A percentile compares a stretch with the other conserved stretches of the same genome.
Evolutionary conservation across 495 filamentous ascomycete genomes (phyloP).

Genomic region (Hypomontagnella submonticulosa): DNA sequence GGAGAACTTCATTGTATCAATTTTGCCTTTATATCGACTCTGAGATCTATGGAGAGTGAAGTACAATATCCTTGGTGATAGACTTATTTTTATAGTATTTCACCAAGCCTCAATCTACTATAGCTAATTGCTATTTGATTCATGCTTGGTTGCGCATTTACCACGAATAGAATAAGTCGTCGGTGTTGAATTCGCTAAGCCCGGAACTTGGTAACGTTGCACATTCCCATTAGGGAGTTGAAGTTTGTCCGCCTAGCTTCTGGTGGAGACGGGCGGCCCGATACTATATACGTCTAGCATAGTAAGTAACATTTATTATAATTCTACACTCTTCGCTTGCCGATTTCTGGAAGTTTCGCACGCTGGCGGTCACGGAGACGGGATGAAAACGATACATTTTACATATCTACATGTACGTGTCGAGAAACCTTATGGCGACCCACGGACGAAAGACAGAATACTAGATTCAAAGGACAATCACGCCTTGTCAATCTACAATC

Average conservation of each 20-base stretch:
- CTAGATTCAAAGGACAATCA: too few species aligned
- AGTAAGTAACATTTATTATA: constrained; percentile 16
- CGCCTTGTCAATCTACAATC: too few species aligned
- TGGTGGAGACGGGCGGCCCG: constrained; percentile 13
- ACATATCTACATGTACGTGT: background rate
- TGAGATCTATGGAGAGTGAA: too few species aligned
- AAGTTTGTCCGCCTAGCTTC: background rate
- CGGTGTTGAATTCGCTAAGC: background rate
- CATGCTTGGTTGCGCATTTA: background rate
- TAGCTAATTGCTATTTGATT: background rate
- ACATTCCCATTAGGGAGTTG: constrained; percentile 3
- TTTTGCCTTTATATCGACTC: background rate
- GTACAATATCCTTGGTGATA: too few species aligned
- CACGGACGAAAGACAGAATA: too few species aligned
- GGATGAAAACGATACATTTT: background rate
- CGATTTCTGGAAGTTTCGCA: too few species aligned
- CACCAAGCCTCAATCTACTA: too few species aligned
- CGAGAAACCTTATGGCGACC: too few species aligned
- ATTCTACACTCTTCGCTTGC: too few species aligned
- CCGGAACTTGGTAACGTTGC: constrained; percentile 13
- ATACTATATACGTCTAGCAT: background rate
- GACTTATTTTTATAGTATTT: background rate
- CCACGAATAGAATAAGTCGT: background rate
- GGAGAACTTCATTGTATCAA: constrained; percentile 4
- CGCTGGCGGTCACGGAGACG: too few species aligned